Base-by-base conservation (phyloP, 148 eudicot species). In the Silene uniflora region DNA sequence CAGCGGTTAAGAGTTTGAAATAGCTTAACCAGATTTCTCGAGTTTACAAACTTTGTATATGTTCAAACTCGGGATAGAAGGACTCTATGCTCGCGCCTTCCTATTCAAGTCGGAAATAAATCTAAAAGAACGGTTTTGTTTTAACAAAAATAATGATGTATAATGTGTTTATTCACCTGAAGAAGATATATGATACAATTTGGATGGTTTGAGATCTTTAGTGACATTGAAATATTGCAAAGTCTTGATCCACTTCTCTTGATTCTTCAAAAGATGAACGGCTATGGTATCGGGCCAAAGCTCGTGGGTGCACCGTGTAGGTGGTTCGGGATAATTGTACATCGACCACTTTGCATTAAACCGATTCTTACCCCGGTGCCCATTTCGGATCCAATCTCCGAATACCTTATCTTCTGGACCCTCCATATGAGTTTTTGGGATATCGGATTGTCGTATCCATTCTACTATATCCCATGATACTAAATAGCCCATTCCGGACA, bases 401-500 rank as follows among this genome's bases (percentile, higher is more conserved):
- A 95, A 89, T 2, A 86, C 72, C 59, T 80, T 84, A 58, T 95
- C 98, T 71, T 95, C 98, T 0, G 97, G 97, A 0, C 98, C 97
- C 24, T 86, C 86, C 27, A 88, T 27, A 71, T 86, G 85, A 1
- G 69, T 65, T 65, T 80, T 88, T 0, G 98, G 97, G 5, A 95
- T 85, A 58, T 92, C 88, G 0, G 98, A 91, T 32, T 71, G 75
- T 10, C 81, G 79, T 11, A 95, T 81, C 98, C 98, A 95, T 69
- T 95, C 93, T 0, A 85, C 97, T 0, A 90, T 71, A 19, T 95
- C 98, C 98, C 98, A 95, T 0, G 97, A 91, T 0, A 95, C 77
- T 56, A 95, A 64, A 67, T 85, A 95, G 0, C 93, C 98, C 97
- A 95, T 90, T 0, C 98, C 98, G 17, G 98, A 89, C 98, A 93